phyloP scores from a whole-genome alignment of 2,329 filamentous ascomycete species.

The Penicillium rolfsii region DNA sequence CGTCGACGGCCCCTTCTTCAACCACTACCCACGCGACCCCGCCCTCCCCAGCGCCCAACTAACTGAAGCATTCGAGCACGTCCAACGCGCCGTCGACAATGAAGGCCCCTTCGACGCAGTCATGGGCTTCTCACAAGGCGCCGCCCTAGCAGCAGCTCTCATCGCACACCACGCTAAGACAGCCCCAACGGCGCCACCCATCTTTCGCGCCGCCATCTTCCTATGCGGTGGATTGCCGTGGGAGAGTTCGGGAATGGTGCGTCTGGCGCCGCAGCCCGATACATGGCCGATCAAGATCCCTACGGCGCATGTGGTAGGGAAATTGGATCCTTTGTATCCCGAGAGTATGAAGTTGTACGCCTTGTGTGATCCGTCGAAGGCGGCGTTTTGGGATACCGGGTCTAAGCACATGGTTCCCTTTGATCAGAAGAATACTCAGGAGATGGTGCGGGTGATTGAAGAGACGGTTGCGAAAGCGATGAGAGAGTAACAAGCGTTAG shows the following conservation, averaged over 20 bases:
- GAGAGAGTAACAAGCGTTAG: constrained; percentile 7
- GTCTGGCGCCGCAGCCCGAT: constrained; percentile 17
- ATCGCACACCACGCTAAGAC: constrained; percentile 29
- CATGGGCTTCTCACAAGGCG: constrained; percentile 40
- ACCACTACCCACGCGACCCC: constrained; percentile 33
- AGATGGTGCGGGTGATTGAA: constrained; percentile 33
- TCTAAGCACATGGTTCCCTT: constrained; percentile 40
- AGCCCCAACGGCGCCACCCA: constrained; percentile 24
- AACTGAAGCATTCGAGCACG: constrained; percentile 33
- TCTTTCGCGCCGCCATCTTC: constrained; percentile 38
- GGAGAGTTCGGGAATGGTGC: constrained; percentile 28
- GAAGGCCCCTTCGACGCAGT: constrained; percentile 39
- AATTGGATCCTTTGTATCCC: constrained; percentile 38
- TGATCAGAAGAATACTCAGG: constrained; percentile 35
- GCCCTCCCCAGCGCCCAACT: constrained; percentile 29
- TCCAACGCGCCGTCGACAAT: constrained; percentile 23
- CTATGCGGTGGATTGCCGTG: constrained; percentile 35
- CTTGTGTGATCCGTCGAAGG: constrained; percentile 39
- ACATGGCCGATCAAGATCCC: constrained; percentile 38
- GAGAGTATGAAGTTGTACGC: constrained; percentile 36
- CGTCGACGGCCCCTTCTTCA: constrained; percentile 38
- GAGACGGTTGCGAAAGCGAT: constrained; percentile 30
- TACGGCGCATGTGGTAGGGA: constrained; percentile 46
- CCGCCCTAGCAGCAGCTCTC: constrained; percentile 33
- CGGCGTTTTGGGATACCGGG: constrained; percentile 43